A percentile compares a stretch with the other conserved stretches of the same genome.
These are phyloP conservation scores for Aspergillus fumigatiaffinis DNA, from an alignment of 2,329 filamentous ascomycete genomes.

Conservation along the genomic window DNA sequence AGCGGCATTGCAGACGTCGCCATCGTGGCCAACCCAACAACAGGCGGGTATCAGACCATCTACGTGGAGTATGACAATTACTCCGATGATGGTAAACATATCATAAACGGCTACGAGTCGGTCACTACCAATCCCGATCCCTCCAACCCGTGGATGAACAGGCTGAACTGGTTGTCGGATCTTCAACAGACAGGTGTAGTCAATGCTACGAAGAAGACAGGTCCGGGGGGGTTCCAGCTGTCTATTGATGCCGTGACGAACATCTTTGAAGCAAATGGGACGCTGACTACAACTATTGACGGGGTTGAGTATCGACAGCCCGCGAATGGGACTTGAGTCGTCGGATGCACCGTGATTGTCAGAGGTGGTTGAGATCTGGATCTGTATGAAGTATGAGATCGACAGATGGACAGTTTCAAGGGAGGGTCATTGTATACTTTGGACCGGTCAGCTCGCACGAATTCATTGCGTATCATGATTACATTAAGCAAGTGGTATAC, in stretches of 20 bases:
- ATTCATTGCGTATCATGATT: too few species aligned
- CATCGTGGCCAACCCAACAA: conserved; percentile 1
- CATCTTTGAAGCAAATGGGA: conserved; percentile 42
- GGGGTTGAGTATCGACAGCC: conserved; percentile 39
- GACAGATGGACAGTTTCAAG: too few species aligned
- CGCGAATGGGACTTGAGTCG: conserved; percentile 27
- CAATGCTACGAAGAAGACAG: conserved; percentile 37
- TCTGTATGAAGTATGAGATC: too few species aligned
- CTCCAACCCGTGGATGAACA: conserved; percentile 16
- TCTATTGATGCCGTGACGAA: conserved; percentile 38
- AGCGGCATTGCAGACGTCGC: conserved; percentile 10
- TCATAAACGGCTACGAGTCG: conserved; percentile 35
- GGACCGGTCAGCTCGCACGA: too few species aligned
- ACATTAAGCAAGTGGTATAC: too few species aligned
- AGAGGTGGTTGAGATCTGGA: too few species aligned
- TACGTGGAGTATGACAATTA: conserved; percentile 35
- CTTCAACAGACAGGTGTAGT: conserved; percentile 30
- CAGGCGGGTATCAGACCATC: conserved; percentile 20
- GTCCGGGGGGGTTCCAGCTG: conserved; percentile 38
- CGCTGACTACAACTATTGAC: conserved; percentile 36
- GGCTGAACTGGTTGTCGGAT: conserved; percentile 40
- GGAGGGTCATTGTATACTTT: too few species aligned
- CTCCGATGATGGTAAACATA: conserved; percentile 33
- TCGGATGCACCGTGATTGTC: too few species aligned
- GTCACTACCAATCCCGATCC: conserved; percentile 23